Evolutionary conservation across 306 rosid species (phyloP).

Genomic region (Chamaecrista fasciculata): DNA sequence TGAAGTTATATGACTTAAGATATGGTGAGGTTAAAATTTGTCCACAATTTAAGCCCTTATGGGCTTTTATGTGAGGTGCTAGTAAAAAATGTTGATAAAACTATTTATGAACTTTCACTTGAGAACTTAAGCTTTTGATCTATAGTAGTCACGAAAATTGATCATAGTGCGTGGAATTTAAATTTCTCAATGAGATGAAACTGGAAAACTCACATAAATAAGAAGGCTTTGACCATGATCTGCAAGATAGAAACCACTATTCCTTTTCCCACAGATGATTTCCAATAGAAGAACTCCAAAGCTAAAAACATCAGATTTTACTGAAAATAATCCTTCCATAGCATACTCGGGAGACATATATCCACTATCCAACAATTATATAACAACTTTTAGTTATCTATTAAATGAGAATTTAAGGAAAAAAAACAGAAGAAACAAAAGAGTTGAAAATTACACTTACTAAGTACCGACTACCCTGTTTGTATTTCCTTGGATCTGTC

Average conservation of each 20-base stretch:
- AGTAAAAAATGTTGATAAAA: no score
- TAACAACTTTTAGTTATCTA: not conserved
- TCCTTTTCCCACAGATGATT: conserved; percentile 25
- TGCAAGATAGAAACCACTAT: not conserved
- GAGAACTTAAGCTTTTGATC: no score
- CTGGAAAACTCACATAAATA: not conserved
- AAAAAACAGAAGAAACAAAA: no score
- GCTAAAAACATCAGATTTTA: conserved; percentile 28
- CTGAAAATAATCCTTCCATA: conserved; percentile 23
- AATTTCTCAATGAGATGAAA: not conserved
- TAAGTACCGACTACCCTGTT: conserved; percentile 49
- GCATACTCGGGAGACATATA: conserved; percentile 42
- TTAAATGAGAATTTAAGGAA: no score
- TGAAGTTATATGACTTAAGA: no score
- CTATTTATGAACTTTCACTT: no score
- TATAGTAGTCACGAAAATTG: no score
- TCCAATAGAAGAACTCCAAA: conserved; percentile 28
- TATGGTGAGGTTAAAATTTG: no score
- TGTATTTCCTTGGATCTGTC: conserved; percentile 34
- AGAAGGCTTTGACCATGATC: conserved; percentile 20
- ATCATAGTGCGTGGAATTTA: not conserved
- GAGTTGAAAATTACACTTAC: conserved; percentile 19
- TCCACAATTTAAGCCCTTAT: no score
- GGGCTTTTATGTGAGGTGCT: no score
- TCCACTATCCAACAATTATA: conserved; percentile 13